Conservation (phyloP, 1,284 basidiomycete genomes). For the Ustilago crameri region DNA sequence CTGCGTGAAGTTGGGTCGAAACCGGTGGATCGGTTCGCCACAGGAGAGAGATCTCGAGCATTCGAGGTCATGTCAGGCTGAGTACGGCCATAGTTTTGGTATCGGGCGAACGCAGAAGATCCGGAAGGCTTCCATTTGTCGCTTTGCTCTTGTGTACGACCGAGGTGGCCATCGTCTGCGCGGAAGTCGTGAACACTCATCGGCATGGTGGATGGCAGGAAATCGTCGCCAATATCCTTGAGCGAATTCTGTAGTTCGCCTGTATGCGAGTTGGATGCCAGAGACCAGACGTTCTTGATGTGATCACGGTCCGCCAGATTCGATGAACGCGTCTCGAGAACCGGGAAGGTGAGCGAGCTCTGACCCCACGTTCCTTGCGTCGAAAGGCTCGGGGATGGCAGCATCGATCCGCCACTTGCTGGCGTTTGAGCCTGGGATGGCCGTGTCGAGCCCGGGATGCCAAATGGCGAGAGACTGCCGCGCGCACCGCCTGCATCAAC, state of each 20-base stretch:
- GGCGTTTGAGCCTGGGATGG: conserved; percentile 44
- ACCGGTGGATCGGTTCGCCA: conserved; percentile 25
- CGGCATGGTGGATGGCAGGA: conserved; percentile 53
- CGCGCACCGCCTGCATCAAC: conserved; percentile 20
- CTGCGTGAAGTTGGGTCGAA: conserved; percentile 49
- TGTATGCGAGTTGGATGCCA: conserved; percentile 44
- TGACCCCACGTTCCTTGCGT: conserved; percentile 56
- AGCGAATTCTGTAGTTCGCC: conserved; percentile 58
- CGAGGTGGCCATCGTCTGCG: conserved; percentile 22
- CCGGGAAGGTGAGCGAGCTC: conserved; percentile 56
- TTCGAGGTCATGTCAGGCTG: conserved; percentile 24
- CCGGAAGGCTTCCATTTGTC: conserved; percentile 18
- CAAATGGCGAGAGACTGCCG: conserved; percentile 35
- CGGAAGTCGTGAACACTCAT: conserved; percentile 56
- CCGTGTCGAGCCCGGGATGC: conserved; percentile 28
- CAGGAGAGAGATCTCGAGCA: conserved; percentile 36
- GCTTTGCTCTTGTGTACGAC: conserved; percentile 12
- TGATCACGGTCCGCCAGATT: conserved; percentile 47
- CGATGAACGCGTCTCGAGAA: conserved; percentile 39
- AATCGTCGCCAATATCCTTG: conserved; percentile 57
- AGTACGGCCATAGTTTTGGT: conserved; percentile 29
- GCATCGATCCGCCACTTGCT: conserved; percentile 40
- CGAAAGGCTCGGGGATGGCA: conserved; percentile 52
- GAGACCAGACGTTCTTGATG: conserved; percentile 62
- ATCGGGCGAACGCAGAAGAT: conserved; percentile 31